A percentile compares a stretch with the other conserved stretches of the same genome.
phyloP scores from a whole-genome alignment of 176 grass and related monocot genomes.

The Olyra latifolia region DNA sequence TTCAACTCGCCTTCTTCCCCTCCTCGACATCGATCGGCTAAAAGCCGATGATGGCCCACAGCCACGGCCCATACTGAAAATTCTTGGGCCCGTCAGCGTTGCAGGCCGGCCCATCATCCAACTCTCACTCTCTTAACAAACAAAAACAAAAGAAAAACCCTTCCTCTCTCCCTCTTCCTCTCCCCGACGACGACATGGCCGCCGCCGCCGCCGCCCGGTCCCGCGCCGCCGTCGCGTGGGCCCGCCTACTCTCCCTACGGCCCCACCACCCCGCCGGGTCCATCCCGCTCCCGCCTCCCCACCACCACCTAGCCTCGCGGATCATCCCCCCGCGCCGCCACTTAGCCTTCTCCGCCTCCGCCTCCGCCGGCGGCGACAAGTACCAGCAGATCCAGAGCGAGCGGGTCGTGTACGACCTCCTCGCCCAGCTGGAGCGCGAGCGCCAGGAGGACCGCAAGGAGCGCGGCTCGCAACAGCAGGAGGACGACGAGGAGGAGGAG shows the following conservation, averaged over 20 bases:
- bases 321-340: conserved; percentile 36
- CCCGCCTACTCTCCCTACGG: conserved; percentile 50
- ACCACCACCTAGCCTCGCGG: conserved; percentile 9
- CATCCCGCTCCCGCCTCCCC: background rate
- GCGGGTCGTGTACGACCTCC: conserved; percentile 47
- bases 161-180: background rate
- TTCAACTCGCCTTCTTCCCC: no score
- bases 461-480: background rate
- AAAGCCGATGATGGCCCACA: no score
- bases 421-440: conserved; percentile 66
- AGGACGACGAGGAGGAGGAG: conserved; percentile 36
- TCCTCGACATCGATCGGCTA: no score
- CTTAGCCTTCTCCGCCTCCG: conserved; percentile 40
- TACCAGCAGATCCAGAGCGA: conserved; percentile 16
- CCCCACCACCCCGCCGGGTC: background rate
- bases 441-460: conserved; percentile 50
- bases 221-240: conserved; percentile 53
- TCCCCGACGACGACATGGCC: conserved; percentile 48
- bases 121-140: no score
- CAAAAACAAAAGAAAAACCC: no score
- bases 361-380: background rate
- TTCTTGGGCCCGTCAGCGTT: no score
- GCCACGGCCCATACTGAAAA: no score
- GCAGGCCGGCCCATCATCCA: no score
- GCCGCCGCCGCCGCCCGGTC: conserved; percentile 43